phyloP scores from a whole-genome alignment of 2,329 filamentous ascomycete genomes.

The Furcasterigmium sp. region DNA sequence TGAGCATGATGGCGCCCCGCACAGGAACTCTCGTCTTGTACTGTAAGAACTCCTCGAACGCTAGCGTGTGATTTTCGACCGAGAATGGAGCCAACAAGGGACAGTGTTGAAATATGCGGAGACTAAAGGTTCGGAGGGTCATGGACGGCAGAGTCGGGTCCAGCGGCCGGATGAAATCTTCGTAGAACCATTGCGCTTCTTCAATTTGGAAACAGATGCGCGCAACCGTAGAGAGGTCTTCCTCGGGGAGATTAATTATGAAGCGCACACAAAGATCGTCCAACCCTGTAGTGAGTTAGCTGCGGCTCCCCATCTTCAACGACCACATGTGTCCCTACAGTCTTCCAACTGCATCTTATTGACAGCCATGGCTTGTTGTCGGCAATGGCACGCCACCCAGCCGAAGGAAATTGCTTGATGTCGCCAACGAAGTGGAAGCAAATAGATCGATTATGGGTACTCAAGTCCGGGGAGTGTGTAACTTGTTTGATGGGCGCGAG shows the following conservation, averaged over 20 bases:
- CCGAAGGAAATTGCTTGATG: too few species aligned
- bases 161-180: slow-evolving; percentile 93
- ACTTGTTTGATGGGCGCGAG: background rate
- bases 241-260: slow-evolving; percentile 90
- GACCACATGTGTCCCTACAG: slow-evolving; percentile 48
- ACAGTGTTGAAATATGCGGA: slow-evolving; percentile 90
- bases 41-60: slow-evolving; percentile 85
- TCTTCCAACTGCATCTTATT: slow-evolving; percentile 84
- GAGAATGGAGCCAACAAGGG: slow-evolving; percentile 81
- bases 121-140: slow-evolving; percentile 76
- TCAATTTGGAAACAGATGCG: slow-evolving; percentile 98
- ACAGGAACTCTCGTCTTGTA: slow-evolving; percentile 96
- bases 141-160: slow-evolving; percentile 82
- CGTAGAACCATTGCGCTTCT: slow-evolving; percentile 99
- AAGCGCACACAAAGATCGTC: slow-evolving; percentile 98
- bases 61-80: slow-evolving; percentile 69
- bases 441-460: too few species aligned
- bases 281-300: slow-evolving; percentile 57
- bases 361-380: slow-evolving; percentile 52
- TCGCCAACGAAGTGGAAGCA: too few species aligned
- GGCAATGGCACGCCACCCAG: too few species aligned
- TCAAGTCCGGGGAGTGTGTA: too few species aligned
- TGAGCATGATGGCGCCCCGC: slow-evolving; percentile 87
- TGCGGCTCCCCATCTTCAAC: slow-evolving; percentile 9
- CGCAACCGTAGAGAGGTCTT: slow-evolving; percentile 84